Conservation (phyloP, 495 filamentous ascomycete genomes). For the Penicillium paxilli region DNA sequence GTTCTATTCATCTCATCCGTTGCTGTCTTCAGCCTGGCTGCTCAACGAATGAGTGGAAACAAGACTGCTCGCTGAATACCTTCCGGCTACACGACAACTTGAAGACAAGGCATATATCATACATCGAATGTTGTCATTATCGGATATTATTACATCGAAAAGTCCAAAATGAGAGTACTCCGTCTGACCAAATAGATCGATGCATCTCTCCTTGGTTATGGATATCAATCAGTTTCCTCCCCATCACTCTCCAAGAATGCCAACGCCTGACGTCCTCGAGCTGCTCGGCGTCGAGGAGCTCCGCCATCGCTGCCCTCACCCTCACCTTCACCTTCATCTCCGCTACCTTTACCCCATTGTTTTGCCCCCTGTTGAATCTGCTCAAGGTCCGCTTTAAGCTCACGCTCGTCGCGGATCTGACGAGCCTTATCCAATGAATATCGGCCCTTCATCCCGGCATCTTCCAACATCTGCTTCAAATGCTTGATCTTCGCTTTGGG, state of each 20-base stretch:
- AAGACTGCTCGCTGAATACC: slow-evolving; percentile 34
- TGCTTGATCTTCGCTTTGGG: slow-evolving; percentile 79
- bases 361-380: slow-evolving; percentile 76
- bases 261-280: slow-evolving; percentile 48
- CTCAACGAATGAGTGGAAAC: slow-evolving; percentile 65
- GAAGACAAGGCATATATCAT: background rate
- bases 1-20: slow-evolving; percentile 95
- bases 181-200: background rate
- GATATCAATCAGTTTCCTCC: slow-evolving; percentile 53
- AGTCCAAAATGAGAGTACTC: background rate
- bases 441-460: slow-evolving; percentile 83
- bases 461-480: slow-evolving; percentile 72
- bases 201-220: no score
- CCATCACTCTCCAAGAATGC: slow-evolving; percentile 57
- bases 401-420: slow-evolving; percentile 81
- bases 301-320: background rate
- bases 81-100: background rate
- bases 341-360: slow-evolving; percentile 63
- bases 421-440: slow-evolving; percentile 81
- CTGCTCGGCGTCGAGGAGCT: slow-evolving; percentile 35
- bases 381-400: slow-evolving; percentile 79
- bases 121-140: slow-evolving; percentile 1
- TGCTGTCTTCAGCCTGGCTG: slow-evolving; percentile 86
- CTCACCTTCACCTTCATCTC: slow-evolving; percentile 41
- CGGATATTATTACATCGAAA: slow-evolving; percentile 1